A percentile compares a stretch with the other conserved stretches of the same genome.
phyloP scores from a whole-genome alignment of 2,329 filamentous ascomycete species.

The Penicillium sp. region DNA sequence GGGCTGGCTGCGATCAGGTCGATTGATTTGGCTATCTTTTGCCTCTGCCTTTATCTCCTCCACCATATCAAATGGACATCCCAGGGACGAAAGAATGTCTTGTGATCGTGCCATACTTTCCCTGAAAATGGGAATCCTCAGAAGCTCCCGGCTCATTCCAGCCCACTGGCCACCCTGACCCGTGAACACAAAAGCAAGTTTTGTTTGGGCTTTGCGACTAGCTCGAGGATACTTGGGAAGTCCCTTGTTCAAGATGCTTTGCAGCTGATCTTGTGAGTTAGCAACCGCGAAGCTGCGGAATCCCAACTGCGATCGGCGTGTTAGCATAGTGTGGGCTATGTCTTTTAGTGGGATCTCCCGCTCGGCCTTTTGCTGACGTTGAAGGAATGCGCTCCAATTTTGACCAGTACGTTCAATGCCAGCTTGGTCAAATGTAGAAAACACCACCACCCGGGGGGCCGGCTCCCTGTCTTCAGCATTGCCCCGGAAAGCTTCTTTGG shows the following conservation, averaged over 20 bases:
- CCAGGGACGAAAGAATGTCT: constrained; percentile 11
- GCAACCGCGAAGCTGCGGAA: constrained; percentile 22
- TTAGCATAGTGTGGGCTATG: constrained; percentile 17
- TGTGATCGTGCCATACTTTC: constrained; percentile 11
- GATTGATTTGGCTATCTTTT: constrained; percentile 15
- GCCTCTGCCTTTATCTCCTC: constrained; percentile 19
- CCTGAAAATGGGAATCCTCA: constrained; percentile 20
- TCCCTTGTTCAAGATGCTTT: constrained; percentile 6
- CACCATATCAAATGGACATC: constrained; percentile 27
- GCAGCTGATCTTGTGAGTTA: constrained; percentile 13
- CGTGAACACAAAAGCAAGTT: constrained; percentile 37
- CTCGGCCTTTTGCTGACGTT: constrained; percentile 6
- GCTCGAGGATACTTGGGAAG: constrained; percentile 15
- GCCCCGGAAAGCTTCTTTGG: constrained; percentile 10
- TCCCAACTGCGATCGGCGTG: constrained; percentile 17
- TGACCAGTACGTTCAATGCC: constrained; percentile 17
- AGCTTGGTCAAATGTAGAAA: constrained; percentile 17
- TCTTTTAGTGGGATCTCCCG: constrained; percentile 7
- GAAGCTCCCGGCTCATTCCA: constrained; percentile 42
- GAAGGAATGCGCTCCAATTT: constrained; percentile 14
- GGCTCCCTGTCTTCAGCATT: constrained; percentile 10
- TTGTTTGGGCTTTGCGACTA: constrained; percentile 14
- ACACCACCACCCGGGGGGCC: constrained; percentile 15
- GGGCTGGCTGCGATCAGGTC: constrained; percentile 28
- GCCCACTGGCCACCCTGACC: constrained; percentile 47